Evolutionary conservation across 148 eudicot genomes (phyloP).

Genomic region (Fallopia convolvulus): DNA sequence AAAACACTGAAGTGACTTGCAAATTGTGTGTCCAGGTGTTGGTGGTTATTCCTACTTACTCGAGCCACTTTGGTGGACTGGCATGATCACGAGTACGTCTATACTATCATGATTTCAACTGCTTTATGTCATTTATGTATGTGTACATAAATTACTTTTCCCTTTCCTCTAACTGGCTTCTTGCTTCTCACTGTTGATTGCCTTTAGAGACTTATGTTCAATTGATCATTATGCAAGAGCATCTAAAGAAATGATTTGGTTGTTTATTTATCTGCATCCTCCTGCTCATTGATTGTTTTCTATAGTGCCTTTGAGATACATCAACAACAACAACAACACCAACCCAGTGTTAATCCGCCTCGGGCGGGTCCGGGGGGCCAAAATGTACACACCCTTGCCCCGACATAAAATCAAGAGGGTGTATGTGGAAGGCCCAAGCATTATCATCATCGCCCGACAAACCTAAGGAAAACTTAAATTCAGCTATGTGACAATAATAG

Average conservation of each 20-base stretch:
- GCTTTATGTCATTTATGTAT: background rate
- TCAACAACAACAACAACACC: too few species aligned
- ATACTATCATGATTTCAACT: background rate
- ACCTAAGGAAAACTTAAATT: too few species aligned
- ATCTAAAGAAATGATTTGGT: background rate
- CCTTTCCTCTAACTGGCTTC: background rate
- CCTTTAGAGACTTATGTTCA: background rate
- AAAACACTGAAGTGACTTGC: background rate
- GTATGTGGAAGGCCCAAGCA: too few species aligned
- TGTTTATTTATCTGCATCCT: background rate
- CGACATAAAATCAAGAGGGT: too few species aligned
- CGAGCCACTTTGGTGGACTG: constrained; percentile 75
- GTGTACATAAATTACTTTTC: background rate
- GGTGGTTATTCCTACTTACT: constrained; percentile 68
- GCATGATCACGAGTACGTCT: constrained; percentile 70
- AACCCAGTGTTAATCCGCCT: too few species aligned
- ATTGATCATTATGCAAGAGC: background rate
- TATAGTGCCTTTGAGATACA: too few species aligned
- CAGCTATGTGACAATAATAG: too few species aligned
- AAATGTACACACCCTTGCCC: too few species aligned
- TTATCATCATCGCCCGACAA: too few species aligned
- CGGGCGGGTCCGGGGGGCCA: too few species aligned
- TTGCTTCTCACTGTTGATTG: background rate
- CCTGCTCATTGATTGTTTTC: too few species aligned
- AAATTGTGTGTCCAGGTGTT: constrained; percentile 29